Evolutionary conservation across 306 rosid species (phyloP).

Genomic region (Acacia confusa): DNA sequence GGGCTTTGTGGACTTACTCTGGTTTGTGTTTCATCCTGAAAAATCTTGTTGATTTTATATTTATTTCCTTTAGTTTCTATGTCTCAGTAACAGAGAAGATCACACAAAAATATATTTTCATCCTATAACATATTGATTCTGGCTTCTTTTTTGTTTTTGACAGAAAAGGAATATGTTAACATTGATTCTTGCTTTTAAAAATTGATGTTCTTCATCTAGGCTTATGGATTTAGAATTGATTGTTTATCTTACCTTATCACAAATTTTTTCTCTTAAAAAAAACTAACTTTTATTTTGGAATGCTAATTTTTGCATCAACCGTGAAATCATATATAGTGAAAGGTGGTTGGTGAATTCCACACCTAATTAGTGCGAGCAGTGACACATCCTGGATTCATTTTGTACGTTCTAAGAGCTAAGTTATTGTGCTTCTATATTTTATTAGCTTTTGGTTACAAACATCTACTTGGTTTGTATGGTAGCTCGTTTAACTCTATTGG

Average conservation of each 20-base stretch:
- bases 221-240: neutral
- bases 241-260: neutral
- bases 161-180: no score
- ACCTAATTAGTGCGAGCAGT: conserved; percentile 7
- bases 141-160: no score
- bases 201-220: neutral
- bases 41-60: conserved; percentile 4
- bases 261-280: neutral
- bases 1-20: conserved; percentile 86
- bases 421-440: neutral
- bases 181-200: neutral
- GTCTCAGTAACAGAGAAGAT: conserved; percentile 10
- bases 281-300: neutral
- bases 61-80: neutral
- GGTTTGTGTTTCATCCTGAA: conserved; percentile 53
- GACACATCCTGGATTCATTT: neutral
- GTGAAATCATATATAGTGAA: neutral
- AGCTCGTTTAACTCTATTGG: neutral
- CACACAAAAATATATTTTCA: conserved; percentile 3
- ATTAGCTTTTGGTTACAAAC: neutral
- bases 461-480: conserved; percentile 7
- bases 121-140: neutral
- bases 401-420: neutral
- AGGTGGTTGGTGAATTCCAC: conserved; percentile 6
- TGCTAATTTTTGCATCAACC: conserved; percentile 16